Conservation (phyloP, 805 yeast species). For the Starmerella sirachaensis region DNA sequence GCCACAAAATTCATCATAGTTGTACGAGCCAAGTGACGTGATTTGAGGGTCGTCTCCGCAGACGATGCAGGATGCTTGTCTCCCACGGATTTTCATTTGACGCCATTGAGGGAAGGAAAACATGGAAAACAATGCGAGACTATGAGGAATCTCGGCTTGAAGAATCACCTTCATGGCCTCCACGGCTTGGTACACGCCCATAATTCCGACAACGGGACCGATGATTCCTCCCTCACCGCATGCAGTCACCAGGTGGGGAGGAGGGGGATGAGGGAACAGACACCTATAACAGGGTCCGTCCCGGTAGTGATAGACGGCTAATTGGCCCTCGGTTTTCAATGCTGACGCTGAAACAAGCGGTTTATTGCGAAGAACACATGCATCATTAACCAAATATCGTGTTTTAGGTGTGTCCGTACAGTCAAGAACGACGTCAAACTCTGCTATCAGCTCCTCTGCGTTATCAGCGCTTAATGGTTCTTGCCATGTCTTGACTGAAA, state of each 20-base stretch:
- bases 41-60: conserved; percentile 50
- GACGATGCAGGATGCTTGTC: conserved; percentile 46
- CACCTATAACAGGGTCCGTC: conserved; percentile 91
- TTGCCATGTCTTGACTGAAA: conserved; percentile 39
- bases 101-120: conserved; percentile 44
- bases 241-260: conserved; percentile 65
- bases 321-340: conserved; percentile 79
- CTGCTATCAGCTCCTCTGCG: conserved; percentile 48
- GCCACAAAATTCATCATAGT: conserved; percentile 74
- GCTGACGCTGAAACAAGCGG: conserved; percentile 90
- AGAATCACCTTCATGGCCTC: conserved; percentile 70
- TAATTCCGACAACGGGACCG: conserved; percentile 91
- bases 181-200: conserved; percentile 80
- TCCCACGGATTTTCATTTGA: conserved; percentile 66
- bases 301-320: conserved; percentile 57
- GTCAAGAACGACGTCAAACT: conserved; percentile 70
- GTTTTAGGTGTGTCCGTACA: conserved; percentile 91
- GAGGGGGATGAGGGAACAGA: conserved; percentile 81
- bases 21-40: conserved; percentile 38
- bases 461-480: conserved; percentile 34
- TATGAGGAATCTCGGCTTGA: conserved; percentile 46
- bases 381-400: conserved; percentile 77
- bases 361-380: conserved; percentile 52
- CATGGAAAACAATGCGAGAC: conserved; percentile 45
- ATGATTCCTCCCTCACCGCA: conserved; percentile 91